Conservation (phyloP, 306 rosid genomes). For the Cotoneaster glaucophyllus region DNA sequence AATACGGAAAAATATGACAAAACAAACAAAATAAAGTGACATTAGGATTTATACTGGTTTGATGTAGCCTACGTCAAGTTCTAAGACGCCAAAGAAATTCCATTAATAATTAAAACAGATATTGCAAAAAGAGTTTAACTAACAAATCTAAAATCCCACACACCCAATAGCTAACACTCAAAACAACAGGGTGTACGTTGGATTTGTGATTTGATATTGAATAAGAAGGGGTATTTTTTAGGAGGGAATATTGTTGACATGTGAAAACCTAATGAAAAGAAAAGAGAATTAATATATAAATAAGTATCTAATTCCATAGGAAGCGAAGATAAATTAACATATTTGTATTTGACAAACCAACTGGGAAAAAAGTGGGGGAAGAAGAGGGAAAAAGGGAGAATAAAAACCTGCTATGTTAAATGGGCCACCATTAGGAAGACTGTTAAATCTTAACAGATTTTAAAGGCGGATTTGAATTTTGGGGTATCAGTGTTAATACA, state of each 20-base stretch:
- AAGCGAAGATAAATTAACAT: not conserved
- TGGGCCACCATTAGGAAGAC: not conserved
- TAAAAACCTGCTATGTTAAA: not conserved
- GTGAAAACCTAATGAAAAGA: not conserved
- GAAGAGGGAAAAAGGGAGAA: not conserved
- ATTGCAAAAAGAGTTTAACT: no score
- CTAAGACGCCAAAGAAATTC: no score
- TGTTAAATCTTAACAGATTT: not conserved
- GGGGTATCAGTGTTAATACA: no score
- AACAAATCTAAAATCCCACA: no score
- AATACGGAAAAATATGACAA: no score
- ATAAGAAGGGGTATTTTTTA: not conserved
- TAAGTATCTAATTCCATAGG: conserved; percentile 2
- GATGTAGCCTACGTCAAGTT: no score
- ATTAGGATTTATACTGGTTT: no score
- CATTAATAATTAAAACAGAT: no score
- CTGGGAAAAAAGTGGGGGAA: not conserved
- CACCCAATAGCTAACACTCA: no score
- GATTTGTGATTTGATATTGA: no score
- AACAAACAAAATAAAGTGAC: no score
- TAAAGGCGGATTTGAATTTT: not conserved
- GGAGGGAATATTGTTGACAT: not conserved
- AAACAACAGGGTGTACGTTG: no score
- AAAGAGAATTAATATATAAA: not conserved
- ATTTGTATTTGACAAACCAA: not conserved